Evolutionary conservation across 2,329 filamentous ascomycete genomes (phyloP), one percentile per base, ranked within the genome.

Genomic region (Drechmeria coniospora): DNA sequence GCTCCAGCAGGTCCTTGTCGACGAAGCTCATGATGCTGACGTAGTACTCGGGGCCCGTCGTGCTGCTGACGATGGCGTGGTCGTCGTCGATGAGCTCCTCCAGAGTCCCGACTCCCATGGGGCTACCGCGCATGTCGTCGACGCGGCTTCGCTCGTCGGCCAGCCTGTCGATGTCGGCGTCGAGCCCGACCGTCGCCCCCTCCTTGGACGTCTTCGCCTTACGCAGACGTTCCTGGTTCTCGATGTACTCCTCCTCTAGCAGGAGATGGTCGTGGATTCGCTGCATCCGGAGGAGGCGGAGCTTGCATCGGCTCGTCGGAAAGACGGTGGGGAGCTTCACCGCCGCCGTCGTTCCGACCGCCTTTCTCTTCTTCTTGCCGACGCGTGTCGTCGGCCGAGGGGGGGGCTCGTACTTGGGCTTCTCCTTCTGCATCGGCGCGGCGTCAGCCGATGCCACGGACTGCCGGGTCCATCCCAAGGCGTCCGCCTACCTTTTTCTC

Each of bases 21-120:
- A 98, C 90, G 47, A 98, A 98, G 30, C 87, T 94, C 90, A 95
- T 95, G 68, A 98, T 98, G 43, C 86, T 94, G 40, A 98, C 90
- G 54, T 95, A 98, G 68, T 93, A 98, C 55, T 98, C 90, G 1
- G 90, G 90, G 0, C 90, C 90, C 6, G 90, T 95, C 1, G 90
- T 92, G 53, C 84, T 93, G 12, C 86, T 94, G 20, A 98, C 90
- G 48, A 98, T 98, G 36, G 90, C 90, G 48, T 98, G 90, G 59
- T 98, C 90, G 52, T 98, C 90, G 47, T 98, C 90, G 49, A 98
- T 98, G 64, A 98, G 79, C 63, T 98, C 90, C 57, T 98, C 90
- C 41, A 98, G 63, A 33, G 90, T 95, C 37, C 90, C 90, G 23
- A 98, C 90, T 13, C 90, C 86, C 90, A 98, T 98, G 24, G 90